Evolutionary conservation across 1,284 basidiomycete genomes (phyloP).

Genomic region (Peniophora sp.): DNA sequence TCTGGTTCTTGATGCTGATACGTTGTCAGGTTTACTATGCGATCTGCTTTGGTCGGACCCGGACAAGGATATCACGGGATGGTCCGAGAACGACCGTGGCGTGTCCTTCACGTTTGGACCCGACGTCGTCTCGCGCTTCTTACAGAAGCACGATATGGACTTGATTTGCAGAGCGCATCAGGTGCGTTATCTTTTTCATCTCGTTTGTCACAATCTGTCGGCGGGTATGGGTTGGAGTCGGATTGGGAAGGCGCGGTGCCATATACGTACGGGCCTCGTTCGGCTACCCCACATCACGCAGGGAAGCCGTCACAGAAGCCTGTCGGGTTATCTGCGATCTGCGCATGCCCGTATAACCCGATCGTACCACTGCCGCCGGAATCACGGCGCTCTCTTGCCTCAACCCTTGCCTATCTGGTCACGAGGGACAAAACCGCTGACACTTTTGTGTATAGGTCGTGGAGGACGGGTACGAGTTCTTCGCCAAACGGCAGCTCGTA

Average conservation of each 20-base stretch:
- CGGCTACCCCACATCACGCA: too few species aligned
- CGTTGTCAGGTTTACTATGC: slow-evolving; percentile 74
- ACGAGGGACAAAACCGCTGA: not conserved
- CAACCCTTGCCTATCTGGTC: slow-evolving; percentile 4
- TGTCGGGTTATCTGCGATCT: not conserved
- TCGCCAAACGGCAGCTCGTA: slow-evolving; percentile 95
- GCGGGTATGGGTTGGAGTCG: too few species aligned
- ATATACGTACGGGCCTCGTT: too few species aligned
- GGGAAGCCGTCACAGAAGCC: not conserved
- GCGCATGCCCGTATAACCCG: not conserved
- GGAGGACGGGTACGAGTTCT: slow-evolving; percentile 99
- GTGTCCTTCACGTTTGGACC: slow-evolving; percentile 99
- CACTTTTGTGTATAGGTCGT: slow-evolving; percentile 61
- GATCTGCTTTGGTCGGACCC: slow-evolving; percentile 99
- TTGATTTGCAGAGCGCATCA: slow-evolving; percentile 98
- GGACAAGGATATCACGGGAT: slow-evolving; percentile 98
- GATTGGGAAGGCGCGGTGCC: too few species aligned
- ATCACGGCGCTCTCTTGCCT: slow-evolving; percentile 4
- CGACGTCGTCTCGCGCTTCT: slow-evolving; percentile 94
- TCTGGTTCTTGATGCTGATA: slow-evolving; percentile 4
- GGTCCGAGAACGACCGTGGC: slow-evolving; percentile 99
- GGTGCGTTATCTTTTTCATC: slow-evolving; percentile 34
- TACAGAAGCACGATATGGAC: slow-evolving; percentile 99
- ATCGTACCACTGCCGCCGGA: slow-evolving; percentile 2
- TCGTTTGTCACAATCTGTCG: not conserved